phyloP scores from a whole-genome alignment of 179 eudicot genomes.

The Patellifolia procumbens region DNA sequence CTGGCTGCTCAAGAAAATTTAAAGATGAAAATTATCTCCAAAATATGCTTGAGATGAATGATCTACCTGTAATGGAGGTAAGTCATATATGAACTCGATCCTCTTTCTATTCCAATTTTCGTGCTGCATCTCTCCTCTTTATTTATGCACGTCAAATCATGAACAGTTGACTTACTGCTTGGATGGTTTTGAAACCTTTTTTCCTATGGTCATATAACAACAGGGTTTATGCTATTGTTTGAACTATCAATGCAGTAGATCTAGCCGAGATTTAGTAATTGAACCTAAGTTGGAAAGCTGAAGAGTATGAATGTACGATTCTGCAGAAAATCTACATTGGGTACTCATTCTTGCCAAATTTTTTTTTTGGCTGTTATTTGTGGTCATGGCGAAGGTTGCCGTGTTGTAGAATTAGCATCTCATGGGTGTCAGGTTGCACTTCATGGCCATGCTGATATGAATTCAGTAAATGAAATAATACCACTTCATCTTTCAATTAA shows the following conservation, averaged over 20 bases:
- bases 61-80: constrained; percentile 62
- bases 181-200: background rate
- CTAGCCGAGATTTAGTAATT: background rate
- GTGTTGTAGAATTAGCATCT: background rate
- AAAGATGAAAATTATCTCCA: constrained; percentile 50
- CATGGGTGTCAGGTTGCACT: background rate
- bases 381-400: background rate
- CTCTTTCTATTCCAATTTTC: background rate
- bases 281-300: background rate
- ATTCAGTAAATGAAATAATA: background rate
- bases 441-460: background rate
- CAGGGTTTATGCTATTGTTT: background rate
- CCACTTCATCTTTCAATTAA: background rate
- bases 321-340: background rate
- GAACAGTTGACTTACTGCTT: constrained; percentile 1
- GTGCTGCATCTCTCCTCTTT: background rate
- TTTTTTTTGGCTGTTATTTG: too few relatives aligned
- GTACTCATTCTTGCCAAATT: background rate
- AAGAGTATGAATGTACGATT: background rate
- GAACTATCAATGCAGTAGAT: background rate
- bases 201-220: background rate
- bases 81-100: constrained; percentile 5
- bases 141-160: background rate
- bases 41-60: constrained; percentile 47
- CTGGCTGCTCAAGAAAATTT: constrained; percentile 57